Evolutionary conservation across 352 stramenopile species (phyloP).

Genomic region (Pythium oligandrum): DNA sequence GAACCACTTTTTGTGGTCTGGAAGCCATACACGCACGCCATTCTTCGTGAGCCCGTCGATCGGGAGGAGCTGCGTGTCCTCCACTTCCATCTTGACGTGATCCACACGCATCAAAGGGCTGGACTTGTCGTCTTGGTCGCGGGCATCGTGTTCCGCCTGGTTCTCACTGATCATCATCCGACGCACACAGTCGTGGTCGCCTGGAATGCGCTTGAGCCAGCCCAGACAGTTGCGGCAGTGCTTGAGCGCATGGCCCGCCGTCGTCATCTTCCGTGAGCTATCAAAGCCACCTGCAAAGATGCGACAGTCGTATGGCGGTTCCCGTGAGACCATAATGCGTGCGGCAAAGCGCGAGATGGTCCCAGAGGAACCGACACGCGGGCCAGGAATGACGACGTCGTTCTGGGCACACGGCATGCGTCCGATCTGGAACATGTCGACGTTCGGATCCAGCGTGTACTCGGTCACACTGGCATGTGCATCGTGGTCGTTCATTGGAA

Average conservation of each 20-base stretch:
- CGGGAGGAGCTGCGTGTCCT: slow-evolving; percentile 30
- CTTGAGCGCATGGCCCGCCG: slow-evolving; percentile 62
- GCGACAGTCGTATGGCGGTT: slow-evolving; percentile 58
- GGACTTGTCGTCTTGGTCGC: not conserved
- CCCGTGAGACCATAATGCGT: slow-evolving; percentile 52
- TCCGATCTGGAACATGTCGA: slow-evolving; percentile 81
- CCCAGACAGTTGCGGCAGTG: slow-evolving; percentile 36
- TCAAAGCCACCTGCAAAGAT: slow-evolving; percentile 75
- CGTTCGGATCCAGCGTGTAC: slow-evolving; percentile 35
- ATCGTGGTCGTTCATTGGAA: slow-evolving; percentile 68
- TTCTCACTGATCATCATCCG: slow-evolving; percentile 12
- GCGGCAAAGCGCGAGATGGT: slow-evolving; percentile 74
- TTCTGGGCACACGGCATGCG: slow-evolving; percentile 72
- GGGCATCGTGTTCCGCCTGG: not conserved
- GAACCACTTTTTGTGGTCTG: slow-evolving; percentile 66
- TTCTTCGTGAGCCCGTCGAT: slow-evolving; percentile 82
- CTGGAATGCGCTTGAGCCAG: slow-evolving; percentile 47
- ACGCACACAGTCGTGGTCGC: slow-evolving; percentile 40
- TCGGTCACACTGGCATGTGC: slow-evolving; percentile 53
- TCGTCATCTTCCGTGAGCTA: slow-evolving; percentile 39
- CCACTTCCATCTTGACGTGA: slow-evolving; percentile 40
- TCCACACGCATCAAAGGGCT: slow-evolving; percentile 11
- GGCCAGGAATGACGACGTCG: slow-evolving; percentile 73
- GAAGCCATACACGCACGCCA: slow-evolving; percentile 72
- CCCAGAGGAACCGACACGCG: slow-evolving; percentile 61